Percentiles rank a stretch among this genome's conserved stretches.
These are phyloP conservation scores for Scenedesmus sp. DNA, from an alignment of 163 green algal genomes.

Conservation along the genomic window DNA sequence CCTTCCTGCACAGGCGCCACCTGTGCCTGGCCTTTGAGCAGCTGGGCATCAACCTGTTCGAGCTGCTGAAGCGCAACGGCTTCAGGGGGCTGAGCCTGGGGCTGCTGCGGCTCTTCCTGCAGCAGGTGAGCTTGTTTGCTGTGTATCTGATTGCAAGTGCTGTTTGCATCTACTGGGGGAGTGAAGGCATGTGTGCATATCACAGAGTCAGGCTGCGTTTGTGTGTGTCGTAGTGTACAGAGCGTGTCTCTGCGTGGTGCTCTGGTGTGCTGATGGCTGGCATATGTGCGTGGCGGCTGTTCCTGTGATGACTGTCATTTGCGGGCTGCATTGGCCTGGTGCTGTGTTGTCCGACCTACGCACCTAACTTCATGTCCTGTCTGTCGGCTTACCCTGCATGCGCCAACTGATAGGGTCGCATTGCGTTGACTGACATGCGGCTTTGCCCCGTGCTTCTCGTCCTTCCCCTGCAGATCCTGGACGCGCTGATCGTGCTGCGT, in stretches of 20 bases:
- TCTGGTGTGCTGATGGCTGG: background rate
- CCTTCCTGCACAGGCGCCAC: slow-evolving; percentile 94
- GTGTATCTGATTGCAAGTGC: background rate
- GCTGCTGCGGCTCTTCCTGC: slow-evolving; percentile 90
- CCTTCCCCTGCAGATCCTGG: slow-evolving; percentile 76
- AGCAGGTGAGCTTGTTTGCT: slow-evolving; percentile 68
- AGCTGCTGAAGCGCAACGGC: slow-evolving; percentile 96
- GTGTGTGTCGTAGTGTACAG: no score
- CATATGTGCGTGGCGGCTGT: no score
- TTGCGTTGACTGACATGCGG: background rate
- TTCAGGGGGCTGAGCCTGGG: slow-evolving; percentile 92
- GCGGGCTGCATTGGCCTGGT: background rate
- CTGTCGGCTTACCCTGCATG: no score
- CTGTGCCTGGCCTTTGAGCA: slow-evolving; percentile 99
- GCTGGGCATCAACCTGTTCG: slow-evolving; percentile 97
- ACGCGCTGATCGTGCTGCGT: slow-evolving; percentile 83
- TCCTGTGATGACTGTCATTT: background rate
- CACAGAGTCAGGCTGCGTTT: no score
- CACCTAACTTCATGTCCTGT: background rate
- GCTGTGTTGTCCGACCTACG: background rate
- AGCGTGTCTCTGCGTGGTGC: background rate
- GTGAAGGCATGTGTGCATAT: no score
- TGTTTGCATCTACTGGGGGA: background rate
- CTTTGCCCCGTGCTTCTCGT: background rate
- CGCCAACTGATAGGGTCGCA: no score